These are phyloP conservation scores for Microglena sp. DNA, from an alignment of 139 green algal genomes.

Conservation along the genomic window DNA sequence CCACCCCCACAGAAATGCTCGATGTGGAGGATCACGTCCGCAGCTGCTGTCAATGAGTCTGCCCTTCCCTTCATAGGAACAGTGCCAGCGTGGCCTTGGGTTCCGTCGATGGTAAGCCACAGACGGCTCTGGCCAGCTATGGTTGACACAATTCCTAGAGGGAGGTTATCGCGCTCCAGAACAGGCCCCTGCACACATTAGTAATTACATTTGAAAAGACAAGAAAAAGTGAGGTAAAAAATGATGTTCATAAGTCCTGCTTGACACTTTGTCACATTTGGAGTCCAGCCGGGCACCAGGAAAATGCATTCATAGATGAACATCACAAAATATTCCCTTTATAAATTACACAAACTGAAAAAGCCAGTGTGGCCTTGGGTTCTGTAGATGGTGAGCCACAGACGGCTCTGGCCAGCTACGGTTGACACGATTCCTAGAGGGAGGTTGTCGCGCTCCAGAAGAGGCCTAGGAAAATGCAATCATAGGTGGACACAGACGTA, in stretches of 20 bases:
- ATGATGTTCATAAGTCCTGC: no score
- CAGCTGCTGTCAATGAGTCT: conserved; percentile 66
- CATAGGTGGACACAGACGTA: no score
- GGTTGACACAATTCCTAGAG: conserved; percentile 66
- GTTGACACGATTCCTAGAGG: conserved; percentile 67
- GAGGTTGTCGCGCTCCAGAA: conserved; percentile 52
- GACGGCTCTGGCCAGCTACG: conserved; percentile 78
- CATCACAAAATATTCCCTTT: no score
- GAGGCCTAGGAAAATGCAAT: no score
- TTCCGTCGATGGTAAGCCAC: conserved; percentile 46
- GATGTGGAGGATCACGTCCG: conserved; percentile 28
- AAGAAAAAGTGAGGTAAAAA: no score
- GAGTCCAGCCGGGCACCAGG: no score
- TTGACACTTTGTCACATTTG: no score
- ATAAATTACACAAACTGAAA: no score
- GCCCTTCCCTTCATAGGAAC: conserved; percentile 70
- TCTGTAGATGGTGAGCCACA: conserved; percentile 50
- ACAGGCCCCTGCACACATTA: conserved; percentile 49
- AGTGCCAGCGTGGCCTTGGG: conserved; percentile 81
- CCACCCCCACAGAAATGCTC: conserved; percentile 54
- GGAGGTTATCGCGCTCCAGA: conserved; percentile 46
- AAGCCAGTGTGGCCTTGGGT: conserved; percentile 77
- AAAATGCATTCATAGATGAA: no score
- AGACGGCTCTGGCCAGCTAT: conserved; percentile 82
- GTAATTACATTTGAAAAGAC: background rate